Conservation (phyloP, 192 early-diverging fungal species). For the Umbelopsis sp. region DNA sequence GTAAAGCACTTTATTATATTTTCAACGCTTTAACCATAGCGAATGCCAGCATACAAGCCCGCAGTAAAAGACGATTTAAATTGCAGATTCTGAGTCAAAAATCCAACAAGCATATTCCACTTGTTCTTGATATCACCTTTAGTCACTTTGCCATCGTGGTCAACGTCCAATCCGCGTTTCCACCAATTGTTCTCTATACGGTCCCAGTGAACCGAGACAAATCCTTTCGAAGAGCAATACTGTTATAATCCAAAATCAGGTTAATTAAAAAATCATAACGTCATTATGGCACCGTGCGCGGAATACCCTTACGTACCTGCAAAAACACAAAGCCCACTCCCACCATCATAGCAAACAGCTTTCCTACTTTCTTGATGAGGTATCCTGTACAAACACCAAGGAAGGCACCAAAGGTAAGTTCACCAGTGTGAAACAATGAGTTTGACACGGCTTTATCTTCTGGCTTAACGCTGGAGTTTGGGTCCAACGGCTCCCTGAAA, state of each 20-base stretch:
- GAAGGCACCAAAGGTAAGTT: constrained; percentile 49
- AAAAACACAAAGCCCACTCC: constrained; percentile 50
- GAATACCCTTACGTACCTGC: constrained; percentile 30
- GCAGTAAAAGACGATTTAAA: constrained; percentile 54
- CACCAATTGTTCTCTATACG: constrained; percentile 37
- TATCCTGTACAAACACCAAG: constrained; percentile 55
- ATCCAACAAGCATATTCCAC: constrained; percentile 34
- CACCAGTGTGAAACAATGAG: constrained; percentile 40
- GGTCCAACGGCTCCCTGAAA: not conserved
- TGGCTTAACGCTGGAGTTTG: not conserved
- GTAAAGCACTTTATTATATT: not conserved
- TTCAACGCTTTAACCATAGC: constrained; percentile 42
- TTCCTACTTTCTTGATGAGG: constrained; percentile 53
- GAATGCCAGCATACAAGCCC: constrained; percentile 49
- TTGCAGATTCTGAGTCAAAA: constrained; percentile 53
- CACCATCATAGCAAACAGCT: constrained; percentile 46
- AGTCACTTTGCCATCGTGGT: constrained; percentile 48
- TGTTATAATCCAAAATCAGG: not conserved
- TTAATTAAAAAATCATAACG: constrained; percentile 8
- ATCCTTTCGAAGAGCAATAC: constrained; percentile 43
- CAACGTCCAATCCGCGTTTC: constrained; percentile 41
- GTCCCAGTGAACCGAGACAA: constrained; percentile 49
- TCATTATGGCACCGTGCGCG: not conserved
- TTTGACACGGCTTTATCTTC: constrained; percentile 7
- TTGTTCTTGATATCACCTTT: constrained; percentile 35